Base-by-base conservation (phyloP, 768 basidiomycete species). In the Lactarius hatsudake region DNA sequence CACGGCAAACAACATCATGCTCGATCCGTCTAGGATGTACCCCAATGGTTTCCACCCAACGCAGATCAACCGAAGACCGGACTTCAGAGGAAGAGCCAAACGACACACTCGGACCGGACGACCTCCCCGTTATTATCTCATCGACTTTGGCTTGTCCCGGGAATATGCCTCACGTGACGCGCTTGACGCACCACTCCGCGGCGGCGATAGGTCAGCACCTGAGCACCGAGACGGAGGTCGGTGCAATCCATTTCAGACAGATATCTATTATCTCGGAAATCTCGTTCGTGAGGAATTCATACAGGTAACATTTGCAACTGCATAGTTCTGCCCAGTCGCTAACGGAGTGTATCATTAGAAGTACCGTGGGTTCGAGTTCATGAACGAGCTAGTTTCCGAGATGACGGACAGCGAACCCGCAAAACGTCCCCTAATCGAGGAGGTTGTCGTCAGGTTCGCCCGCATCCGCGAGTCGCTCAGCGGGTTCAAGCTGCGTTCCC, bases 331-430 rank as follows among this genome's bases (percentile, higher is more conserved):
- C 55, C 2, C 1, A 8, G 8, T 6, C 3, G 5, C 32, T 66
- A 15, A 66, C 40, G 20, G 3, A 6, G 1, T 40, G 43, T 13
- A 13, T 23, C 6, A 38, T 57, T 43, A 71, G 69, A 62, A 69
- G 9, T 62, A 63, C 28, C 18, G 57, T 2, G 66, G 66, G 4
- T 68, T 70, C 20, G 59, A 62, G 40, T 71, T 69, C 42, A 60
- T 71, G 60, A 51, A 42, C 15, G 54, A 26, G 38, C 45, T 74
- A n/a, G 67, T 73, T 48, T 55, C 60, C 0, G 77, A 79, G 23
- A 81, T 81, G 80, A 72, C 75, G 0, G 74, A 79, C 64, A 63
- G 69, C 0, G 74, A 80, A 55, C 78, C 79, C 0, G 54, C 65
- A 6, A 74, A 75, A 56, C 76, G 80, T 18, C 80, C 80, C 1